Conservation (phyloP, 169 alveolate species). For the Eimeria brunetti region DNA sequence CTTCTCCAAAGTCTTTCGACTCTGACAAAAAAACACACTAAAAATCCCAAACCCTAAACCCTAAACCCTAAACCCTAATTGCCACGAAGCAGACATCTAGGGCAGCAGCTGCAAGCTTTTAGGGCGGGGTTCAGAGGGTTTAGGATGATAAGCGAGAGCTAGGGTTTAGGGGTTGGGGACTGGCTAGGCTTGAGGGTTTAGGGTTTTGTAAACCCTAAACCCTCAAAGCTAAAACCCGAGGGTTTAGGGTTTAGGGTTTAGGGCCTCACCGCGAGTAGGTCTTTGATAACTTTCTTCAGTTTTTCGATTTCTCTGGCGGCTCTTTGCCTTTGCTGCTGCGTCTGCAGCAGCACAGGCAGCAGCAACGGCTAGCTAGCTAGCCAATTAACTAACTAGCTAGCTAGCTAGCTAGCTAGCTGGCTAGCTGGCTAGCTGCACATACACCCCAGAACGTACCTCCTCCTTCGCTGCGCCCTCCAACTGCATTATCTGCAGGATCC, state of each 20-base stretch:
- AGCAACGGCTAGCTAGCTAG: not conserved
- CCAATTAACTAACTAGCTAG: slow-evolving; percentile 1
- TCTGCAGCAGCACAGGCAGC: slow-evolving; percentile 11
- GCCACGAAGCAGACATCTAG: not conserved
- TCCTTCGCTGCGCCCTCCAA: slow-evolving; percentile 24
- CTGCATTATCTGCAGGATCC: slow-evolving; percentile 32
- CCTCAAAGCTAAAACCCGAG: not conserved
- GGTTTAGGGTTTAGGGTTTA: no score
- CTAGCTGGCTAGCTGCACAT: not conserved
- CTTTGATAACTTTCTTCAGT: slow-evolving; percentile 4
- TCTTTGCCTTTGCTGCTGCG: slow-evolving; percentile 30
- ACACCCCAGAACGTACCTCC: slow-evolving; percentile 23
- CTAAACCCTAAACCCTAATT: slow-evolving; percentile 34
- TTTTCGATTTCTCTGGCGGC: not conserved
- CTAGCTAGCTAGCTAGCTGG: slow-evolving; percentile 22
- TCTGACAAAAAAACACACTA: not conserved
- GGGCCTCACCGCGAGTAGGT: slow-evolving; percentile 14
- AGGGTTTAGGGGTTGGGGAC: slow-evolving; percentile 2
- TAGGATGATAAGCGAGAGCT: not conserved
- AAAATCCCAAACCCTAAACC: not conserved
- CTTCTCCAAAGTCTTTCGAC: slow-evolving; percentile 30
- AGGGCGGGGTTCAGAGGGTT: not conserved
- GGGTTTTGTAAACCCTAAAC: not conserved
- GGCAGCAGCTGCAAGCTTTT: not conserved
- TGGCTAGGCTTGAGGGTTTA: not conserved